phyloP scores from a whole-genome alignment of 2,329 filamentous ascomycete species.

The Leptographium lundbergii region DNA sequence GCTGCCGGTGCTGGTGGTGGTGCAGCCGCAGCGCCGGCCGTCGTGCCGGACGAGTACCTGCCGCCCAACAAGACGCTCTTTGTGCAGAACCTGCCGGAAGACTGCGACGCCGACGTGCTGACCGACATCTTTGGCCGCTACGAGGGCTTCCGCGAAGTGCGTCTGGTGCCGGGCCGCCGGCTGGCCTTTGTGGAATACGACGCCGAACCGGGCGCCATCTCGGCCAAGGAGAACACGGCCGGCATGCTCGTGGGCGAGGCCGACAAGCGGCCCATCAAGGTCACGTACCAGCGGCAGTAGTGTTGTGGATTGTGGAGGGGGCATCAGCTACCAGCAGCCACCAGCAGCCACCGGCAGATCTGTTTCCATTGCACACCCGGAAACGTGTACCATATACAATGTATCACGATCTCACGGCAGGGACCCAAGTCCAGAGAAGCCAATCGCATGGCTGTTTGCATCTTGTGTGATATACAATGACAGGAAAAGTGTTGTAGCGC shows the following conservation, averaged over 20 bases:
- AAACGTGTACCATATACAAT: not conserved
- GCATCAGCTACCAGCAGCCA: no score
- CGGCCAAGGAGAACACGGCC: constrained; percentile 84
- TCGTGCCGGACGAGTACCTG: constrained; percentile 90
- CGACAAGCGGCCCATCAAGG: constrained; percentile 61
- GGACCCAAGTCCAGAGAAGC: not conserved
- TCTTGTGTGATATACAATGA: not conserved
- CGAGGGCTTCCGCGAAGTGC: constrained; percentile 87
- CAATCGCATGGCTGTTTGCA: not conserved
- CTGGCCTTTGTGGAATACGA: constrained; percentile 98
- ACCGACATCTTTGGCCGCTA: constrained; percentile 75
- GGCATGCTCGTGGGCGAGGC: constrained; percentile 62
- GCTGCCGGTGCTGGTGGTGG: constrained; percentile 24
- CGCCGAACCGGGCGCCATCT: constrained; percentile 75
- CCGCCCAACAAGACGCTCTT: constrained; percentile 96
- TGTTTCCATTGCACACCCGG: constrained; percentile 10
- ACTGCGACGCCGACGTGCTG: constrained; percentile 69
- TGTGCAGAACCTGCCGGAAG: constrained; percentile 81
- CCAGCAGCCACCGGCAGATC: not conserved
- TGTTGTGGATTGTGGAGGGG: constrained; percentile 25
- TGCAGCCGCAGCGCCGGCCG: constrained; percentile 18
- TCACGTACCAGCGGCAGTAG: constrained; percentile 90
- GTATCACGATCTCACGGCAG: not conserved
- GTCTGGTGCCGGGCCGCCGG: constrained; percentile 74
- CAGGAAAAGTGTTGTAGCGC: not conserved